Base-by-base conservation (phyloP, 345 rosid species). In the Raphanus raphanistrum region DNA sequence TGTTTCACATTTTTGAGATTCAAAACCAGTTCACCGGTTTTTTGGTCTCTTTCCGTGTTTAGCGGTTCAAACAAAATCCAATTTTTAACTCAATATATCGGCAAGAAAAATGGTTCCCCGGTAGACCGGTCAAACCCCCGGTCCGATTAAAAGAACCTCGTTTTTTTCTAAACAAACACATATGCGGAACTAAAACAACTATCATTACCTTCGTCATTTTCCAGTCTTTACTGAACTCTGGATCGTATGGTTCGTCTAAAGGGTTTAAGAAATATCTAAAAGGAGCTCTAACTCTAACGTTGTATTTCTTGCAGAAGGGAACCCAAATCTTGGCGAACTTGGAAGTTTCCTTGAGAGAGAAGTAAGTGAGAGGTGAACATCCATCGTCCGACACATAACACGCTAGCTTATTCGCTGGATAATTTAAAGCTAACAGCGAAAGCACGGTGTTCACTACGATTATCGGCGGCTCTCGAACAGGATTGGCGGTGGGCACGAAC, bases 141-240 rank as follows among this genome's bases (percentile, higher is more conserved):
- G 61, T 57, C 12, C n/a, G 13, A 6, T 57, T 57, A 21, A 8
- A 8, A 6, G 4, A 25, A 21, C 61, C 59, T 54, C 17, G 10
- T 16, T 54, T 54, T 7, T 54, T 35, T 54, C 3, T 2, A 52
- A 16, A 6, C 58, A 52, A 52, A 52, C 55, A 4, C 16, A 48
- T 9, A 48, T n/a, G 55, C 33, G 32, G 32, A 45, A 26, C 17
- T 25, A 38, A 27, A 32, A 32, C 17, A 70, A 72, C 25, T 8
- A 62, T 12, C 17, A 2, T 43, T 69, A 71, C 81, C 68, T 73
- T 79, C 8, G 13, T 63, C 12, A 26, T 17, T 33, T 67, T 2
- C 78, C 78, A 73, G 5, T 73, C 78, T 52, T 36, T 25, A 7
- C 11, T 36, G 13, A 73, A 79, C 21, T 45, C 25, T 0, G 60